phyloP scores from a whole-genome alignment of 2,329 filamentous ascomycete genomes.

The Colletotrichum eleusines region DNA sequence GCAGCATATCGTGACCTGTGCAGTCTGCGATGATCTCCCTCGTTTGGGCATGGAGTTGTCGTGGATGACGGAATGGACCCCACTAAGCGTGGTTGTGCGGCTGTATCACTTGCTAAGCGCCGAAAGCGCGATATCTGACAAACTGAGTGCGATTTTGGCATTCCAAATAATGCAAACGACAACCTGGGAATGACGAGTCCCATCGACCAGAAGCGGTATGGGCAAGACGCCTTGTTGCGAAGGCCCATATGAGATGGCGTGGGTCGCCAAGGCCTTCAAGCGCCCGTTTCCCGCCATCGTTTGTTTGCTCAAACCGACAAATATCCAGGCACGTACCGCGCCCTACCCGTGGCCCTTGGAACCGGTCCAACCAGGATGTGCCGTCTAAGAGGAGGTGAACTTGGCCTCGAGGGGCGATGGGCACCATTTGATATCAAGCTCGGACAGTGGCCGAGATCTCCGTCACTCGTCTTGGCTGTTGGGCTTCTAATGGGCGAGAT shows the following conservation, averaged over 20 bases:
- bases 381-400: background rate
- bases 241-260: background rate
- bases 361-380: background rate
- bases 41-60: slow-evolving; percentile 49
- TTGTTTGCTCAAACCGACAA: background rate
- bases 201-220: too few relatives aligned
- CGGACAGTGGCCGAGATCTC: background rate
- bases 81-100: background rate
- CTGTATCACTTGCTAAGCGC: background rate
- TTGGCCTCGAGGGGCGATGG: background rate
- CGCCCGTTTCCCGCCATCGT: background rate
- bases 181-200: background rate
- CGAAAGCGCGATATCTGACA: background rate
- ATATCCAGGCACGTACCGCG: background rate
- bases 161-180: background rate
- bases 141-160: background rate
- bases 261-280: background rate
- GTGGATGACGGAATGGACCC: background rate
- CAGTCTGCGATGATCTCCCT: background rate
- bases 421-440: background rate
- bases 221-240: too few relatives aligned
- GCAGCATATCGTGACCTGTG: background rate
- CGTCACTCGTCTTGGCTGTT: background rate
- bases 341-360: background rate
- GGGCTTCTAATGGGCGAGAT: background rate